Percentiles rank a stretch among this genome's conserved stretches.
Evolutionary conservation across 2,329 filamentous ascomycete species (phyloP).

Genomic region (Sporothrix mexicana): DNA sequence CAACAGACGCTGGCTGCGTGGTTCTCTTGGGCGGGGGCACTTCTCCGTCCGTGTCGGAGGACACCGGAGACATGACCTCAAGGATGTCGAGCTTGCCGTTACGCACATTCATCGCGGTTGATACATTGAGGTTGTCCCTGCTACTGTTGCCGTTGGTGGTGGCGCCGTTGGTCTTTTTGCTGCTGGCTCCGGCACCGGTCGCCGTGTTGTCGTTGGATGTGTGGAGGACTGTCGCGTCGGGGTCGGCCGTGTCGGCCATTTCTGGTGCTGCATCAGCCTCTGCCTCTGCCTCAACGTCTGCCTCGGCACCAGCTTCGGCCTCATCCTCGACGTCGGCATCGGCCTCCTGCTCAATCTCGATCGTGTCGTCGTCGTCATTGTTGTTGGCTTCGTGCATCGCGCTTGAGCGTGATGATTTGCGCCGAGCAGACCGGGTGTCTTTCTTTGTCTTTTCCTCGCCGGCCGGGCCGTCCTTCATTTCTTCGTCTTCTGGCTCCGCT

Average conservation of each 20-base stretch:
- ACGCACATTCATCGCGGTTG: not conserved
- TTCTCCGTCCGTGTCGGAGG: slow-evolving; percentile 87
- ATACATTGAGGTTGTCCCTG: too few relatives aligned
- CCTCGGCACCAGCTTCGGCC: slow-evolving; percentile 13
- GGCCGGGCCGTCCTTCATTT: slow-evolving; percentile 20
- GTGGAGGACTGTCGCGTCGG: slow-evolving; percentile 27
- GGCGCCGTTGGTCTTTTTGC: slow-evolving; percentile 34
- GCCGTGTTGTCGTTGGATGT: slow-evolving; percentile 5
- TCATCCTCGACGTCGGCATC: slow-evolving; percentile 40
- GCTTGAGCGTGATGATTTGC: slow-evolving; percentile 25
- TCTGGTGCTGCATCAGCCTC: slow-evolving; percentile 10
- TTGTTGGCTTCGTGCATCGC: not conserved
- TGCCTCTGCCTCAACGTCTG: slow-evolving; percentile 37
- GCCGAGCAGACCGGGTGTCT: slow-evolving; percentile 20
- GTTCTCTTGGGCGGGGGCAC: slow-evolving; percentile 56
- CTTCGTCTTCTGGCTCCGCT: slow-evolving; percentile 30
- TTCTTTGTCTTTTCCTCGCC: not conserved
- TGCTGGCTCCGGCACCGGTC: not conserved
- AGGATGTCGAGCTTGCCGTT: slow-evolving; percentile 49
- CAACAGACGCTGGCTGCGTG: not conserved
- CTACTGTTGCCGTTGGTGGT: not conserved
- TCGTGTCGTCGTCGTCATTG: not conserved
- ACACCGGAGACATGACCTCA: slow-evolving; percentile 73
- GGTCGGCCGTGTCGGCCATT: slow-evolving; percentile 19
- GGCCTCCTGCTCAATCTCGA: slow-evolving; percentile 7